Evolutionary conservation across 345 rosid species (phyloP).

Genomic region (thale cress (Arabidopsis thaliana)): DNA sequence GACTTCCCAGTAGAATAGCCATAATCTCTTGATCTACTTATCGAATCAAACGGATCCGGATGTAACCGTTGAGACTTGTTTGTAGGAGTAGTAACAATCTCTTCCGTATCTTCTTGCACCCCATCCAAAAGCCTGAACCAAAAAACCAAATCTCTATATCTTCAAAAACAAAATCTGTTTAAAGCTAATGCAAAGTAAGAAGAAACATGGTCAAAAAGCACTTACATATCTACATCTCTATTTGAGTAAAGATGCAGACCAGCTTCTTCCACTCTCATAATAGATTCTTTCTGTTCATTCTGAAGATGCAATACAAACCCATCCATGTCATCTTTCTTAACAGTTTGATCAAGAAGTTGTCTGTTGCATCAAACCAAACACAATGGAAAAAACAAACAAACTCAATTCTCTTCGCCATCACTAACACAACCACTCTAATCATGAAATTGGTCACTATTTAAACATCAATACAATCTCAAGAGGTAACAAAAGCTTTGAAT

Average conservation of each 20-base stretch:
- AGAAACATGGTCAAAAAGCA: slow-evolving; percentile 30
- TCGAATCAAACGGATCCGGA: slow-evolving; percentile 57
- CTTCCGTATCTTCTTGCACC: slow-evolving; percentile 58
- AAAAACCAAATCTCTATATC: background rate
- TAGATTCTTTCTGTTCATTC: slow-evolving; percentile 71
- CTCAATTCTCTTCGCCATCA: slow-evolving; percentile 2
- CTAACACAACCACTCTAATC: background rate
- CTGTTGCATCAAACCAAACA: slow-evolving; percentile 48
- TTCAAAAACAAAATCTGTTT: background rate
- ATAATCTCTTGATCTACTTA: slow-evolving; percentile 49
- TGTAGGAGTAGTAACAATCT: slow-evolving; percentile 67
- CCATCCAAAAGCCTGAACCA: slow-evolving; percentile 67
- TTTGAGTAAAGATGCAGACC: slow-evolving; percentile 75
- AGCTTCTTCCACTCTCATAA: slow-evolving; percentile 60
- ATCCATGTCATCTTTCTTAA: slow-evolving; percentile 74
- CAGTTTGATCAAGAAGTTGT: slow-evolving; percentile 61
- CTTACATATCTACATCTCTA: slow-evolving; percentile 93
- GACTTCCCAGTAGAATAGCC: slow-evolving; percentile 70
- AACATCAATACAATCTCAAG: background rate
- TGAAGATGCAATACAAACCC: slow-evolving; percentile 85
- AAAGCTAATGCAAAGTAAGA: slow-evolving; percentile 12
- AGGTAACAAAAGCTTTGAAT: background rate
- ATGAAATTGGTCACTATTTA: slow-evolving; percentile 7
- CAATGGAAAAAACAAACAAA: background rate
- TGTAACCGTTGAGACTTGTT: slow-evolving; percentile 49